Evolutionary conservation across 2,329 filamentous ascomycete genomes (phyloP), one percentile per base, ranked within the genome.

Genomic region (Colletotrichum sp.): DNA sequence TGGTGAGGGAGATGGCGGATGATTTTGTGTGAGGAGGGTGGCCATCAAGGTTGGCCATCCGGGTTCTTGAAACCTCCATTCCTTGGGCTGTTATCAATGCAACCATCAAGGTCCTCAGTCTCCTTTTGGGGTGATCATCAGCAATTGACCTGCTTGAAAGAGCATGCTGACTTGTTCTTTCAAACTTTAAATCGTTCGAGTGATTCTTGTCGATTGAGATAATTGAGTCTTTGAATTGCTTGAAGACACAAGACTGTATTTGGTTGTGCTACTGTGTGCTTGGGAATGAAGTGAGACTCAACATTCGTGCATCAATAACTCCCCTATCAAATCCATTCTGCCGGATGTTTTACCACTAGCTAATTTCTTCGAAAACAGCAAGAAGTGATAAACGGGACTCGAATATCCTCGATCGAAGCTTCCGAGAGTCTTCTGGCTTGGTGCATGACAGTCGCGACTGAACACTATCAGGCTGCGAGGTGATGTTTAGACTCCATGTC

Each of bases 21-120:
- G 24, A 58, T 71, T 66, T 61, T 55, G 48, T 48, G 66, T 38
- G 36, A 28, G 66, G 18, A 24, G 58, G 43, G 10, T n/a, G 60
- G 57, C 76, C 76, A 77, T 77, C 74, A 77, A 61, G 76, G 76
- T 77, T 76, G 74, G 48, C 76, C 74, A 77, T 77, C 76, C 67
- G 67, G 74, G 74, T 77, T 32, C 76, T 32, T 38, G 36, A 58
- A 48, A 58, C 64, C 21, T n/a, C 36, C n/a, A 52, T 55, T 13
- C 30, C 52, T 67, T 38, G 13, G 58, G 43, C 16, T 69, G 58
- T 74, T 71, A 71, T 74, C 74, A 30, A 67, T 57, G 60, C 66
- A 67, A 38, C 55, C 74, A 77, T 77, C 76, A 77, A 67, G 76
- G 76, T 77, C 66, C 76, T 72, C 76, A 21, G 12, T 24, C 16